Evolutionary conservation across 495 filamentous ascomycete genomes (phyloP), one percentile per base, ranked within the genome.

Genomic region (Xylaria venustula): DNA sequence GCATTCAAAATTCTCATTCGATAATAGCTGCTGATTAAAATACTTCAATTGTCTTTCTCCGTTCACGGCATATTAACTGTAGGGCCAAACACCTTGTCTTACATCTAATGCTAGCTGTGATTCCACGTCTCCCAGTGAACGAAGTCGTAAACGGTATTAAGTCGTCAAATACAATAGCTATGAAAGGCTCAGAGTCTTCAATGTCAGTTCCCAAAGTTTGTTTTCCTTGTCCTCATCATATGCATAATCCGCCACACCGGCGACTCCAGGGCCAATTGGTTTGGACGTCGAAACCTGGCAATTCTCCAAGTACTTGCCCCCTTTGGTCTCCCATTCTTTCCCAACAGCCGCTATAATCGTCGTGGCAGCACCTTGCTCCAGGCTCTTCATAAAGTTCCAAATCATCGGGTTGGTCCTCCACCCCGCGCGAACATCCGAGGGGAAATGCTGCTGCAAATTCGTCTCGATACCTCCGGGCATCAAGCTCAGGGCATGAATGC

Each of bases 311-410:
- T 79, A 78, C 20, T 71, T 60, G 0, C 79, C 75, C 25, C 77
- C 78, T 19, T 68, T 58, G 1, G 61, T 64, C 49, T 68, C 66
- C 26, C 42, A 64, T 25, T 74, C 75, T 58, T 66, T 75, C 0
- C 68, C 69, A 6, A 78, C 58, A 25, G 79, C 75, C 25, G 73
- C 79, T 56, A 67, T 71, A 7, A 83, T 66, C 14, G 70, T 77
- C 20, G 79, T 83, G 12, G 79, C 76, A 28, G 76, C 78, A 0
- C 76, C 79, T 51, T 83, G 80, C 44, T 73, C 75, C 9, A 63
- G 44, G n/a, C 65, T 74, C 61, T 78, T 81, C 62, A 73, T 55
- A 2, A 57, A 23, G 7, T 50, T 69, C 20, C 41, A 23, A 7
- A 73, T 63, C 7, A 17, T n/a, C 7, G 65, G 23, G 44, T 71